Evolutionary conservation across 768 basidiomycete genomes (phyloP).

Genomic region (Lactarius indigo): DNA sequence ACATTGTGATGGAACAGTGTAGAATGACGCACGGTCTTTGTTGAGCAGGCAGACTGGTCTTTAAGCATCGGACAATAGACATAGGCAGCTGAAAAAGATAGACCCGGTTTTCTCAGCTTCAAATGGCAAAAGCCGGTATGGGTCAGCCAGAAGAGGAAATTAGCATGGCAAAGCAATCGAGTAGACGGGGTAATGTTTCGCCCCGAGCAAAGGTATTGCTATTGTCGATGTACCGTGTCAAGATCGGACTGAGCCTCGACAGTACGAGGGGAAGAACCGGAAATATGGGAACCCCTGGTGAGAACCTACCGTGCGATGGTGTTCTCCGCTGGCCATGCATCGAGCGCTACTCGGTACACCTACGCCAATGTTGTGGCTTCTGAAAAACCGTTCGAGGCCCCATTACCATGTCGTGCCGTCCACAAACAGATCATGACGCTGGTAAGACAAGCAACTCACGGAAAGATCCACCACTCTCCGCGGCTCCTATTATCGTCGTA

Average conservation of each 20-base stretch:
- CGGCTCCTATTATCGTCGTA: too few relatives aligned
- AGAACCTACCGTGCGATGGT: neutral
- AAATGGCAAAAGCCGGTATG: too few relatives aligned
- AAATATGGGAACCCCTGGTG: neutral
- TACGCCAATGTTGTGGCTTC: neutral
- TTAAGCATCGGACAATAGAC: too few relatives aligned
- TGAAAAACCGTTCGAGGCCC: neutral
- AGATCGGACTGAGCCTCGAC: neutral
- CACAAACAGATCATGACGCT: neutral
- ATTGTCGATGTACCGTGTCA: neutral
- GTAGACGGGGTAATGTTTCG: neutral
- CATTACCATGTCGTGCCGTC: neutral
- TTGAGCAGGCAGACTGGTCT: too few relatives aligned
- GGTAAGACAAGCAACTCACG: neutral
- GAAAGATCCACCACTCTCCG: neutral
- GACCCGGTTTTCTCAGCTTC: neutral
- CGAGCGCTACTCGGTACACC: neutral
- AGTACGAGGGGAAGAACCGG: neutral
- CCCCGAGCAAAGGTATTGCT: neutral
- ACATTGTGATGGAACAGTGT: too few relatives aligned
- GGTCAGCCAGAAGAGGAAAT: too few relatives aligned
- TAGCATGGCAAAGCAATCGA: too few relatives aligned
- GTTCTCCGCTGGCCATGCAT: neutral
- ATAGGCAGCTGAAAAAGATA: too few relatives aligned
- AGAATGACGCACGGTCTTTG: too few relatives aligned